Base-by-base conservation (phyloP, 352 stramenopile genomes). In the Phytopythium vexans region DNA sequence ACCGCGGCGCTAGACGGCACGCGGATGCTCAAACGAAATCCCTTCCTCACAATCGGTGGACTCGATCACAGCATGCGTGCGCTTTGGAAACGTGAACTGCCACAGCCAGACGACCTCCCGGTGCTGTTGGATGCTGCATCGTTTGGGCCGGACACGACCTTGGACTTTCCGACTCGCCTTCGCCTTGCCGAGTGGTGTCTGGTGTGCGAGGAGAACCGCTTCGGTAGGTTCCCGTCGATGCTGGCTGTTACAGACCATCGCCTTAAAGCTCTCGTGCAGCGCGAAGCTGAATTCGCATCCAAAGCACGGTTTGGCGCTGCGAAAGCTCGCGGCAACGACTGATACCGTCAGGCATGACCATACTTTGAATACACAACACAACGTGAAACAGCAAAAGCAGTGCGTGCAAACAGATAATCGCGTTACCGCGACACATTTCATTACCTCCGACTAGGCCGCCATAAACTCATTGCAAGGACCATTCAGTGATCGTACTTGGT, bases 11-110 rank as follows among this genome's bases (percentile, higher is more conserved):
- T 92, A 65, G 79, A 82, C 47, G 79, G 77, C 5, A 48, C 83
- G 11, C 72, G 77, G 2, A 43, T 92, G 4, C 35, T 49, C 53
- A 72, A 78, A 41, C 73, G 77, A 11, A 90, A 92, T 39, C 82
- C 82, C 12, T 88, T 92, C 42, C 80, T 68, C 33, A 92, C 79
- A 2, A 73, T 88, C 38, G 79, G 79, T 31, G 82, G 79, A 0
- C 63, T 92, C 39, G 77, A 90, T 49, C 62, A 78, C 43, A 85
- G 74, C 37, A 84, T 89, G 74, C 57, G 65, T 8, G 52, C 69
- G 11, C 70, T 74, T 53, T 84, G 74, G 76, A 54, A 74, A 36
- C 56, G 58, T n/a, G 73, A 83, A 50, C 70, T 89, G 39, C 73
- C 78, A 0, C 62, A 86, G 34, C 58, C 77, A 64, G 64, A 69